Base-by-base conservation (phyloP, 441 rosid species). In the Populus hybrid region DNA sequence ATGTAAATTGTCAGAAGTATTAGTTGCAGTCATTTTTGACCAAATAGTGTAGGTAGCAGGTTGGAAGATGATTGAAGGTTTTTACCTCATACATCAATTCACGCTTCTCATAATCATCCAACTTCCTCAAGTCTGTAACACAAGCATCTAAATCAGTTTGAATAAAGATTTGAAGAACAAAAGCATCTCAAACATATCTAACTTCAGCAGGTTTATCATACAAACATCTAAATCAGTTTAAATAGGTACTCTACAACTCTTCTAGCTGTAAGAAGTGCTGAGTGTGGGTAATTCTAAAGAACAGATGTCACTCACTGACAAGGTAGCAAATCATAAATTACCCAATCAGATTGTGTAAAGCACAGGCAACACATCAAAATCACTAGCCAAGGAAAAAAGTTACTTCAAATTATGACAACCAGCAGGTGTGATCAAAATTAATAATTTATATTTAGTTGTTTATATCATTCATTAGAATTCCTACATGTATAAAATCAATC, bases 1-100 rank as follows among this genome's bases (percentile, higher is more conserved):
- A 35, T 20, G 69, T 16, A 16, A 16, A 50, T 50, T 50, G n/a
- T 50, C n/a, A 50, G 3, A 50, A 50, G 59, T 50, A 61, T 6
- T 34, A 21, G 63, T 36, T 40, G 32, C 35, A 30, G 34, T 36
- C 40, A 36, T 28, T n/a, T 36, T 18, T 61, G 9, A 40, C 42
- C 69, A 14, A 38, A 63, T 11, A 21, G 35, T 24, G 21, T 57
- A 76, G 42, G 69, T 16, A 35, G 69, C 38, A 63, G 10, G 32
- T 38, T 36, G 8, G 5, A 6, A 40, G 65, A 34, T 38, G 3
- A 14, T 6, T 40, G 10, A 65, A 64, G 46, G 46, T 21, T 40
- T 18, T 63, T 72, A 72, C 80, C 76, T 64, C 71, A 42, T 28
- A 64, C 42, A 71, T 71, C 76, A 64, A 65, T 30, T 72, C 80